phyloP scores from a whole-genome alignment of 306 rosid genomes.

The Echinosophora koreensis region DNA sequence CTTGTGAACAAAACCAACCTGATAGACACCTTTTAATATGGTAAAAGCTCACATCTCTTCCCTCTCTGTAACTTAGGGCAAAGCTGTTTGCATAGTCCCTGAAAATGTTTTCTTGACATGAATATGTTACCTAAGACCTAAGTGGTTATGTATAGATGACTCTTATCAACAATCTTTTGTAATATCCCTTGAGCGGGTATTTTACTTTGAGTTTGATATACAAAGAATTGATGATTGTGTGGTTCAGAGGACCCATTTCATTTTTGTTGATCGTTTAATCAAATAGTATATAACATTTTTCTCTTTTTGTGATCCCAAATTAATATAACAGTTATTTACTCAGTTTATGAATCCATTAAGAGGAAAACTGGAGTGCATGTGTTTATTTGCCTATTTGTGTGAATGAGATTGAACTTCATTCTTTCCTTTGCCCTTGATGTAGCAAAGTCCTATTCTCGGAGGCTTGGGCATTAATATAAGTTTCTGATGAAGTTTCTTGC shows the following conservation, averaged over 20 bases:
- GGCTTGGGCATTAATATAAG: background rate
- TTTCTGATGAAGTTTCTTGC: slow-evolving; percentile 4
- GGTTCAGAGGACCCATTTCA: slow-evolving; percentile 10
- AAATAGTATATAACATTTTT: background rate
- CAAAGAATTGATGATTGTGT: slow-evolving; percentile 16
- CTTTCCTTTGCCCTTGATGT: background rate
- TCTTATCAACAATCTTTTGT: background rate
- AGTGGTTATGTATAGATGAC: background rate
- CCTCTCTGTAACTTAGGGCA: slow-evolving; percentile 13
- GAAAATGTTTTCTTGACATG: background rate
- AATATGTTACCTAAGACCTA: background rate
- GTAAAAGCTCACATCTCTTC: slow-evolving; percentile 1
- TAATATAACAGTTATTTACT: background rate
- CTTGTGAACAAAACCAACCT: slow-evolving; percentile 14
- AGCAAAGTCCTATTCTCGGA: slow-evolving; percentile 7
- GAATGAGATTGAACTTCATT: slow-evolving; percentile 29
- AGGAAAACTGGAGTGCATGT: slow-evolving; percentile 20
- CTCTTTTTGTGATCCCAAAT: slow-evolving; percentile 14
- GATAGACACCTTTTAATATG: background rate
- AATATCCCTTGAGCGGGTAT: background rate
- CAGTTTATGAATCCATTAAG: slow-evolving; percentile 9
- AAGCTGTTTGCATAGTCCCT: background rate
- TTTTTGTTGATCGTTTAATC: slow-evolving; percentile 2
- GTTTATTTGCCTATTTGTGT: slow-evolving; percentile 16
- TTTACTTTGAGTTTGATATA: slow-evolving; percentile 18